Percentiles rank a stretch among this genome's conserved stretches.
Conservation (phyloP, 352 stramenopile species). For the Blastocystis sp. region DNA sequence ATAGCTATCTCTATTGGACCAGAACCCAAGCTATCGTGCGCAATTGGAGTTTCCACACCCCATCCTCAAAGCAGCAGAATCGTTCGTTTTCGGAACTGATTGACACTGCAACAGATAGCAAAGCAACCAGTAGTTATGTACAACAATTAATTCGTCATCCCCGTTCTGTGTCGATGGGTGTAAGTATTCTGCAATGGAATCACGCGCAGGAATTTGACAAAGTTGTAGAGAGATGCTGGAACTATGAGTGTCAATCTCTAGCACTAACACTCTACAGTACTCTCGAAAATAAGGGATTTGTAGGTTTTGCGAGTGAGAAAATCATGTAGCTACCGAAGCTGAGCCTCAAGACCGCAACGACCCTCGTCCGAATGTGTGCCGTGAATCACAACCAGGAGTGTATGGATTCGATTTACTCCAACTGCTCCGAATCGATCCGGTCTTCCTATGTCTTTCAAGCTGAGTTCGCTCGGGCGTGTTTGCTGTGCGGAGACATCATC, state of each 20-base stretch:
- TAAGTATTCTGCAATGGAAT: neutral
- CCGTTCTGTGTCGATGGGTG: neutral
- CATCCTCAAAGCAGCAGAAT: neutral
- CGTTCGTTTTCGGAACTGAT: neutral
- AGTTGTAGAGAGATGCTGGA: neutral
- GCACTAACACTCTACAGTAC: neutral
- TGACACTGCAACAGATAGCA: neutral
- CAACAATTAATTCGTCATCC: neutral
- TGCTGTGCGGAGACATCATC: constrained; percentile 11
- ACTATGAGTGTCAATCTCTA: neutral
- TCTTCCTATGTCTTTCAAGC: neutral
- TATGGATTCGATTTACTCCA: constrained; percentile 5
- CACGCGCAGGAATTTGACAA: neutral
- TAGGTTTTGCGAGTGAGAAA: neutral
- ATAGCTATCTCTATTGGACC: too few species aligned
- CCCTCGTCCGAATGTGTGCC: neutral
- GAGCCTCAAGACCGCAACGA: neutral
- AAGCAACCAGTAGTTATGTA: neutral
- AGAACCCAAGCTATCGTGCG: neutral
- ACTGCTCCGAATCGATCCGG: neutral
- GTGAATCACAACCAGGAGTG: neutral
- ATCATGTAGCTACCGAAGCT: constrained; percentile 24
- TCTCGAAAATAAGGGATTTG: neutral
- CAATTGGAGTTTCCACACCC: neutral
- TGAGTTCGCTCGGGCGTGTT: constrained; percentile 19